Percentiles rank a stretch among this genome's conserved stretches.
phyloP scores from a whole-genome alignment of 148 eudicot genomes.

The Amaranthus hypochondriacus region DNA sequence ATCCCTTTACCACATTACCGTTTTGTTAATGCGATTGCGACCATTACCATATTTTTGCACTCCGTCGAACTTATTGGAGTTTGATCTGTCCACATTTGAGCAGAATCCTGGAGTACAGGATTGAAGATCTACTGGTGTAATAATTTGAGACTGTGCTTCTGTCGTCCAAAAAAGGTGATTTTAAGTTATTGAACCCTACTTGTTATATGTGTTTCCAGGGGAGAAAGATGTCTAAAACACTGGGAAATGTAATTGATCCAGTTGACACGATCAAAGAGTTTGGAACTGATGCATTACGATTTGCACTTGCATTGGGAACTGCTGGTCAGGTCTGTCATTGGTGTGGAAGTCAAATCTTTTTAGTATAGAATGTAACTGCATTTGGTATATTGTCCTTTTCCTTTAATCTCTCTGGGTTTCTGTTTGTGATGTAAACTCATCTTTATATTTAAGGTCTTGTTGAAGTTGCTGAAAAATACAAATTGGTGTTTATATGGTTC shows the following conservation, averaged over 20 bases:
- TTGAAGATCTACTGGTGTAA: neutral
- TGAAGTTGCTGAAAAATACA: neutral
- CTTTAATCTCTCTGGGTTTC: too few relatives aligned
- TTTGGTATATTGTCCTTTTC: too few relatives aligned
- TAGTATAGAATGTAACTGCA: too few relatives aligned
- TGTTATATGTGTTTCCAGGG: conserved; percentile 46
- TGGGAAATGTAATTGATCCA: conserved; percentile 96
- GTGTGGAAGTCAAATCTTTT: neutral
- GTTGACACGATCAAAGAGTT: conserved; percentile 80
- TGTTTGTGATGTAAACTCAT: too few relatives aligned
- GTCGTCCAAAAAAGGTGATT: neutral
- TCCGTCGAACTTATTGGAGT: neutral
- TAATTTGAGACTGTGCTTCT: neutral
- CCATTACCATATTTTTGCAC: too few relatives aligned
- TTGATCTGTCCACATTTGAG: neutral
- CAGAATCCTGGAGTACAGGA: neutral
- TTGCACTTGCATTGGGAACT: conserved; percentile 89
- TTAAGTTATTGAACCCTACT: neutral
- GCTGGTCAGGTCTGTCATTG: conserved; percentile 85
- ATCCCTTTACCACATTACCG: too few relatives aligned
- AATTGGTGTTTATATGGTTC: too few relatives aligned
- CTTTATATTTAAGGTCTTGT: neutral
- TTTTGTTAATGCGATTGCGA: too few relatives aligned
- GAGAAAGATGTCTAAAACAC: conserved; percentile 90
- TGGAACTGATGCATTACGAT: conserved; percentile 94